Percentiles rank a stretch among this genome's conserved stretches.
phyloP scores from a whole-genome alignment of 805 yeast species.

The Wickerhamiella brachini region DNA sequence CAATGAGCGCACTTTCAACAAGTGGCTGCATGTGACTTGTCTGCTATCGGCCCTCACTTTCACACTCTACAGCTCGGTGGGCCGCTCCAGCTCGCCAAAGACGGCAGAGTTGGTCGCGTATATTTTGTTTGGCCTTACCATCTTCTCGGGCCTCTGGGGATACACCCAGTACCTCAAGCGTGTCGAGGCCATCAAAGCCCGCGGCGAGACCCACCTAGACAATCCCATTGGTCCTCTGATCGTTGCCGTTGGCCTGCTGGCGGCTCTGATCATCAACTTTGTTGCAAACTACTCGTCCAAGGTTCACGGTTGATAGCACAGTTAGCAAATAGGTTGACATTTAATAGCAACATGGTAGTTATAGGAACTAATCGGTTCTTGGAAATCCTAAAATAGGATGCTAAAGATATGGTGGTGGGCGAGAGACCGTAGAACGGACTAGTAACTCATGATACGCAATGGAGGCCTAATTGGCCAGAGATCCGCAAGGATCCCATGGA shows the following conservation, averaged over 20 bases:
- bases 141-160: conserved; percentile 84
- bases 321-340: too few species aligned
- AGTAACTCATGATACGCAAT: too few species aligned
- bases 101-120: conserved; percentile 64
- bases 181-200: conserved; percentile 54
- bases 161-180: conserved; percentile 62
- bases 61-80: conserved; percentile 64
- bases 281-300: conserved; percentile 34
- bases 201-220: conserved; percentile 81
- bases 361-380: too few species aligned
- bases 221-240: conserved; percentile 81
- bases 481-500: conserved; percentile 73
- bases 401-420: too few species aligned
- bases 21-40: conserved; percentile 87
- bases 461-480: conserved; percentile 37
- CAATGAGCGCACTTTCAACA: conserved; percentile 89
- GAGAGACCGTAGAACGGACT: too few species aligned
- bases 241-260: conserved; percentile 52
- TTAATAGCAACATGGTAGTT: background rate
- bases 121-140: conserved; percentile 62
- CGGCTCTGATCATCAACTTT: conserved; percentile 60
- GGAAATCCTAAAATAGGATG: too few species aligned
- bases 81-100: conserved; percentile 39
- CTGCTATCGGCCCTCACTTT: conserved; percentile 76
- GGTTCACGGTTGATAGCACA: background rate